Base-by-base conservation (phyloP, 139 green algal genomes). In the Chlorella sp. region DNA sequence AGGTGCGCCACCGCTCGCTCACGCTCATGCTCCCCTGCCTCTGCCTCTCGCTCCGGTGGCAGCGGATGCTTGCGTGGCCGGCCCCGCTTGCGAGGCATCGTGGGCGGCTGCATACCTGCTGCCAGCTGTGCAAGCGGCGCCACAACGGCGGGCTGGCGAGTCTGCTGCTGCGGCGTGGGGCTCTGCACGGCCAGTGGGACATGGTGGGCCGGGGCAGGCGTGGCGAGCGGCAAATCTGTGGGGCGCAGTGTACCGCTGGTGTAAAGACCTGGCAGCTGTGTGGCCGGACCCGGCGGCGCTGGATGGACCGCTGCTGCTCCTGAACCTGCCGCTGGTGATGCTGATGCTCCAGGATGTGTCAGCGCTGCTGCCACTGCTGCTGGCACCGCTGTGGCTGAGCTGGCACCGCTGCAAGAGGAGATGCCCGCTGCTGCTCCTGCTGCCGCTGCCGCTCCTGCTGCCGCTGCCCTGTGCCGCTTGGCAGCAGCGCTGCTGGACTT, bases 401-500 rank as follows among this genome's bases (percentile, higher is more conserved):
- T 57, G 48, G 48, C 9, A 9, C 48, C 48, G 48, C 48, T 57
- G 48, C 48, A 57, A 57, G 48, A 57, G 48, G 48, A 57, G 48
- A 30, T 16, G 14, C 71, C 34, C 12, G 71, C 32, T 78, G 9
- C 32, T 57, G 48, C 48, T 5, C 7, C 28, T 16, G 9, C 32
- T 78, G 34, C n/a, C 75, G 16, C 36, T 53, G 34, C 9, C 5
- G 7, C 34, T 48, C 18, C 60, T 28, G 64, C 64, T 71, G 22
- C 64, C 64, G 75, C 34, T 30, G 75, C n/a, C 75, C 34, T 81
- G 34, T 48, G 75, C 75, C 75, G 75, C 75, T 81, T 81, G n/a
- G 18, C 75, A 48, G 34, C 75, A 81, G 34, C 75, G 12, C 5
- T 40, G 73, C 19, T 22, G n/a, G 73, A 1, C 32, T 39, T 32